phyloP scores from a whole-genome alignment of 129 eudicot genomes.

The Dittrichia graveolens region DNA sequence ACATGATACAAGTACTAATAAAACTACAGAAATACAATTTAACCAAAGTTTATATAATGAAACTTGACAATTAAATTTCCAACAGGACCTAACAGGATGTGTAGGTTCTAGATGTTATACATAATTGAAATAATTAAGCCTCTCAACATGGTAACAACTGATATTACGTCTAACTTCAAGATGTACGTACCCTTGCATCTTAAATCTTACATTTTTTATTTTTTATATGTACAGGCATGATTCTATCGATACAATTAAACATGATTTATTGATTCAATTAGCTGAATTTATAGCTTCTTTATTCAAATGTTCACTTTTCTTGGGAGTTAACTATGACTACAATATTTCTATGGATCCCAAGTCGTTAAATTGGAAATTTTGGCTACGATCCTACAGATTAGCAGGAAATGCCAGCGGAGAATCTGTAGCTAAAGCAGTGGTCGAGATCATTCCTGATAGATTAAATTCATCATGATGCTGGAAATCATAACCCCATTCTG shows the following conservation, averaged over 20 bases:
- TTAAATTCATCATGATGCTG: slow-evolving; percentile 48
- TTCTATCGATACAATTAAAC: slow-evolving; percentile 24
- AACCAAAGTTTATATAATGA: too few species aligned
- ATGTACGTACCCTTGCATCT: slow-evolving; percentile 3
- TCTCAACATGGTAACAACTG: neutral
- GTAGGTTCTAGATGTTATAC: too few species aligned
- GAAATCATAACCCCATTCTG: slow-evolving; percentile 35
- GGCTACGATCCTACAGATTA: slow-evolving; percentile 44
- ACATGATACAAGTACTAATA: too few species aligned
- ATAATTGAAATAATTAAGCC: neutral
- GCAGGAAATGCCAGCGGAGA: slow-evolving; percentile 57
- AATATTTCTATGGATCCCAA: slow-evolving; percentile 8
- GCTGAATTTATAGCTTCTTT: slow-evolving; percentile 14
- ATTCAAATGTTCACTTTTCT: slow-evolving; percentile 2
- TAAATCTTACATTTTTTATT: slow-evolving; percentile 27
- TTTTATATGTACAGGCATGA: slow-evolving; percentile 11
- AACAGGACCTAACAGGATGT: too few species aligned
- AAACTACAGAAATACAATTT: too few species aligned
- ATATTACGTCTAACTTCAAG: neutral
- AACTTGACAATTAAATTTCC: too few species aligned
- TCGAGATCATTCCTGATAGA: slow-evolving; percentile 45
- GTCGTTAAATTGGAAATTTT: slow-evolving; percentile 50
- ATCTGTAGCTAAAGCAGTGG: slow-evolving; percentile 53
- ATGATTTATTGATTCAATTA: slow-evolving; percentile 21
- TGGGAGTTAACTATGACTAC: slow-evolving; percentile 8